Evolutionary conservation across 306 rosid genomes (phyloP).

Genomic region (Begonia loranthoides): DNA sequence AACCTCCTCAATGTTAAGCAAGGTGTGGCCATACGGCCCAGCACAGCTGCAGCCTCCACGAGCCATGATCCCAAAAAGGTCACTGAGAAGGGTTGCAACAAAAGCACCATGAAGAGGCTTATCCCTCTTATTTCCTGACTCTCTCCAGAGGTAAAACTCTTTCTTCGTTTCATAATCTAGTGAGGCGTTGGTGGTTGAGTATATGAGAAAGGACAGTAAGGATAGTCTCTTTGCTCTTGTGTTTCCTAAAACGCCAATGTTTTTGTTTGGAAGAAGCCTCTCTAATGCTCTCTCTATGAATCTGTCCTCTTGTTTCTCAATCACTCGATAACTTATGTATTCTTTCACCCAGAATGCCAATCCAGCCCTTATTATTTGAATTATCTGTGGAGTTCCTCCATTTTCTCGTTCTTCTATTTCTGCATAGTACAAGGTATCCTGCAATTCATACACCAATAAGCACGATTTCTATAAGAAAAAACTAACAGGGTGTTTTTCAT

Average conservation of each 20-base stretch:
- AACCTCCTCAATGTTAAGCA: slow-evolving; percentile 41
- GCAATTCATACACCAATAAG: slow-evolving; percentile 5
- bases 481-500: too few relatives aligned
- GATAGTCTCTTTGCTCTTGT: slow-evolving; percentile 46
- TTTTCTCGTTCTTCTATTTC: slow-evolving; percentile 73
- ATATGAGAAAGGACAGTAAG: slow-evolving; percentile 51
- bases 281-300: slow-evolving; percentile 34
- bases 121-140: slow-evolving; percentile 36
- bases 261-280: slow-evolving; percentile 41
- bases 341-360: slow-evolving; percentile 85
- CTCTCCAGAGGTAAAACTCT: slow-evolving; percentile 43
- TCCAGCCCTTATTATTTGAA: slow-evolving; percentile 67
- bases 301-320: slow-evolving; percentile 41
- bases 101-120: slow-evolving; percentile 75
- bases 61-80: slow-evolving; percentile 77
- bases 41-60: slow-evolving; percentile 90
- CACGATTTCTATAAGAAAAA: too few relatives aligned
- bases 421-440: slow-evolving; percentile 69
- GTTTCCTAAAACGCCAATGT: slow-evolving; percentile 51
- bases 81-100: slow-evolving; percentile 61
- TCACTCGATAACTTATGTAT: slow-evolving; percentile 42
- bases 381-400: slow-evolving; percentile 85
- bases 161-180: slow-evolving; percentile 5
- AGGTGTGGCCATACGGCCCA: slow-evolving; percentile 70
- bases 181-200: slow-evolving; percentile 33